Percentiles rank a stretch among this genome's conserved stretches.
These are phyloP conservation scores for Cercospora sp. DNA, from an alignment of 2,329 filamentous ascomycete genomes.

Conservation along the genomic window DNA sequence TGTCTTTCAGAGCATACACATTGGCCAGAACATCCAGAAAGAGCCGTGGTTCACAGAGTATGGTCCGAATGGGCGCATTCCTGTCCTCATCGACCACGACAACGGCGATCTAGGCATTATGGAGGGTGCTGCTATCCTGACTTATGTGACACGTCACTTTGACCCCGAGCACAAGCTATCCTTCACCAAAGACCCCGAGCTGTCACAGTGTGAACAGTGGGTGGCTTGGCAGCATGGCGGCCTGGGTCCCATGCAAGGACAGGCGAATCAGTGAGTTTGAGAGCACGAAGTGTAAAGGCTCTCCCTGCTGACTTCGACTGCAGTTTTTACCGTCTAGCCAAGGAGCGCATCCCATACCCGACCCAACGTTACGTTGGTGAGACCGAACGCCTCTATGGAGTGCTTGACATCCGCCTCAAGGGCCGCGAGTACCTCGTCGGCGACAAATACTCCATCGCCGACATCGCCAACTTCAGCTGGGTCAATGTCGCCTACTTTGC, in stretches of 20 bases:
- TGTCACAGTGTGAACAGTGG: slow-evolving; percentile 59
- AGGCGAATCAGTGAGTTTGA: slow-evolving; percentile 34
- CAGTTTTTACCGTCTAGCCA: slow-evolving; percentile 44
- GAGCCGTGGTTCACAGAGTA: slow-evolving; percentile 65
- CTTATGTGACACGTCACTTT: slow-evolving; percentile 49
- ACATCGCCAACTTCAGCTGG: slow-evolving; percentile 50
- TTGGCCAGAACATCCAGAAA: slow-evolving; percentile 64
- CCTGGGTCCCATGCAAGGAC: slow-evolving; percentile 42
- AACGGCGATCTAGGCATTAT: slow-evolving; percentile 56
- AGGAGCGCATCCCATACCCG: slow-evolving; percentile 47
- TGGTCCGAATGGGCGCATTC: slow-evolving; percentile 66
- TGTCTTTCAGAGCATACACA: slow-evolving; percentile 60
- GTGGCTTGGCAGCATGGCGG: slow-evolving; percentile 54
- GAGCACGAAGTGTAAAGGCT: background rate
- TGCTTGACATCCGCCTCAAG: slow-evolving; percentile 47
- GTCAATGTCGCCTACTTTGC: slow-evolving; percentile 45
- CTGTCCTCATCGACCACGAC: slow-evolving; percentile 67
- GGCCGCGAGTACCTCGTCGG: slow-evolving; percentile 48
- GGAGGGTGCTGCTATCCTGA: slow-evolving; percentile 48
- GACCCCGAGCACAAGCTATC: slow-evolving; percentile 50
- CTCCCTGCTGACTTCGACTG: background rate
- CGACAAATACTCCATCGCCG: slow-evolving; percentile 49
- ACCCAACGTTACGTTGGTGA: slow-evolving; percentile 51
- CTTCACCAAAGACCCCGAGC: slow-evolving; percentile 50
- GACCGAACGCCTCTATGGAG: slow-evolving; percentile 49